These are phyloP conservation scores for Acacia concinna DNA, from an alignment of 331 rosid species.

Conservation along the genomic window DNA sequence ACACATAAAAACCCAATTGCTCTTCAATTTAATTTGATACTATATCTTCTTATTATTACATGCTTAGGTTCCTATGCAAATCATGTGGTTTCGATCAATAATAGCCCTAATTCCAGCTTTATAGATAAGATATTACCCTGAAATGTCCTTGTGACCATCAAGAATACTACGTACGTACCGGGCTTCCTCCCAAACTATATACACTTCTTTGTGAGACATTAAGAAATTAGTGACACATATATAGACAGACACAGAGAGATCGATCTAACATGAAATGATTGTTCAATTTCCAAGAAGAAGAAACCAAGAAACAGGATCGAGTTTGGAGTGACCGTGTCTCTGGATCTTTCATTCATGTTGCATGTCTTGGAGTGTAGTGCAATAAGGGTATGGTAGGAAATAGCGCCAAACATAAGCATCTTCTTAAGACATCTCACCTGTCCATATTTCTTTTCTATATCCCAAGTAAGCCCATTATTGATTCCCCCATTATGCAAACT, in stretches of 20 bases:
- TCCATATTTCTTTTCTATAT: background rate
- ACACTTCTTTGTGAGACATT: background rate
- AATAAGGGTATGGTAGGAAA: slow-evolving; percentile 8
- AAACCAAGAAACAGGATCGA: slow-evolving; percentile 48
- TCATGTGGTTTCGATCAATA: background rate
- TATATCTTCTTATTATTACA: background rate
- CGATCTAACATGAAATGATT: slow-evolving; percentile 12
- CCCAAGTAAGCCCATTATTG: slow-evolving; percentile 3
- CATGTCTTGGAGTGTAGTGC: slow-evolving; percentile 54
- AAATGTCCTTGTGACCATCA: background rate
- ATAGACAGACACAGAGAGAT: background rate
- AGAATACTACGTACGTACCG: background rate
- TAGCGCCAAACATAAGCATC: slow-evolving; percentile 36
- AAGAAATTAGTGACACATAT: background rate
- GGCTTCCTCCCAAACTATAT: slow-evolving; percentile 9
- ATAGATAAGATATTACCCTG: background rate
- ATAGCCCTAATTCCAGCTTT: background rate
- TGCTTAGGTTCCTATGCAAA: background rate
- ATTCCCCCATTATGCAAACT: slow-evolving; percentile 10
- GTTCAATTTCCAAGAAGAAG: slow-evolving; percentile 37
- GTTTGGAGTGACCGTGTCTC: slow-evolving; percentile 47
- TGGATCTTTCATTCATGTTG: slow-evolving; percentile 43
- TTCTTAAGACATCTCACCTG: background rate
- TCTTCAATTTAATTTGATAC: background rate
- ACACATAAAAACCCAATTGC: background rate